phyloP scores from a whole-genome alignment of 2,329 filamentous ascomycete genomes.

The Zarea fungicola region DNA sequence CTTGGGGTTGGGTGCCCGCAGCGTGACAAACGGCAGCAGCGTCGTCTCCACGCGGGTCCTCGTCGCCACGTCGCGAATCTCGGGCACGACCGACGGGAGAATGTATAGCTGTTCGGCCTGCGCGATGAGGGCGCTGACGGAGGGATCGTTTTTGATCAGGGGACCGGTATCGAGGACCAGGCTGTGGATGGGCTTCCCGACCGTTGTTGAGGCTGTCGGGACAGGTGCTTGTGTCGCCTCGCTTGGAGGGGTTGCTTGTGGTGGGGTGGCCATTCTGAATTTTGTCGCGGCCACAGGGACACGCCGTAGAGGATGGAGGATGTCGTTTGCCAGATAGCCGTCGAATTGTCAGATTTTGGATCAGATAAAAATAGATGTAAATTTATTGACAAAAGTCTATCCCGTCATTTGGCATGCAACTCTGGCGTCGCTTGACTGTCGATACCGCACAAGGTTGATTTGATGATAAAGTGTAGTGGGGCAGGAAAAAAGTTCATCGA shows the following conservation, averaged over 20 bases:
- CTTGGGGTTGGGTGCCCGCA: conserved; percentile 67
- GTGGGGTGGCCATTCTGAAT: conserved; percentile 11
- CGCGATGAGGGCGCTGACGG: conserved; percentile 73
- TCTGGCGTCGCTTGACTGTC: neutral
- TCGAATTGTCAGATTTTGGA: no score
- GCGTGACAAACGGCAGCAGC: conserved; percentile 75
- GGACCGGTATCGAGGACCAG: conserved; percentile 88
- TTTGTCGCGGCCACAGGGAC: neutral
- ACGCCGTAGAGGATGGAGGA: no score
- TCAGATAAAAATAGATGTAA: neutral
- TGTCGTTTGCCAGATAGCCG: no score
- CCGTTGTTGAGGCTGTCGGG: conserved; percentile 15
- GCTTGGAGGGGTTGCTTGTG: conserved; percentile 6
- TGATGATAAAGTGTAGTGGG: conserved; percentile 7
- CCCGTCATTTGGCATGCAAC: neutral
- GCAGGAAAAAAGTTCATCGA: conserved; percentile 11
- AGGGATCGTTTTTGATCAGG: conserved; percentile 87
- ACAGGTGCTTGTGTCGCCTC: neutral
- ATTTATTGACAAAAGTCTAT: neutral
- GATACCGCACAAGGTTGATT: conserved; percentile 8
- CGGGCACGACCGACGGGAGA: conserved; percentile 76
- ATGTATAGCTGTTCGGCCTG: conserved; percentile 76
- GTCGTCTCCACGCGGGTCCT: conserved; percentile 76
- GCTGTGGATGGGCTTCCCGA: conserved; percentile 66
- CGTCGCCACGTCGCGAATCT: conserved; percentile 83